phyloP scores from a whole-genome alignment of 2,329 filamentous ascomycete genomes.

The Aquanectria penicillioides region DNA sequence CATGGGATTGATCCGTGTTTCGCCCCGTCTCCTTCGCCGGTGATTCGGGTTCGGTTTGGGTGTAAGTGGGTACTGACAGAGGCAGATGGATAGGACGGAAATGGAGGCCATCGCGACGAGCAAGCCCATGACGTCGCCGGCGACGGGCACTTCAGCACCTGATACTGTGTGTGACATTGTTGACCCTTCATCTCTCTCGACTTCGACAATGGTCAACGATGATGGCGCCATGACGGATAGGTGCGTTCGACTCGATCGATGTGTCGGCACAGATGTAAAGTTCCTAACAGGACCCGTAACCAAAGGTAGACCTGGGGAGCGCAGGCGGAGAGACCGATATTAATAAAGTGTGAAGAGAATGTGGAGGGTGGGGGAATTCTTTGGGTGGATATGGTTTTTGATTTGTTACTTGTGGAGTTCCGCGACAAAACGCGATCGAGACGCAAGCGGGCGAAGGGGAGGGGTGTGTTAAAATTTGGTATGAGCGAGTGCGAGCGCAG shows the following conservation, averaged over 20 bases:
- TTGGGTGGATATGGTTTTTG: neutral
- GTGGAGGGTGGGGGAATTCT: conserved; percentile 11
- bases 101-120: conserved; percentile 47
- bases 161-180: conserved; percentile 7
- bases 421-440: conserved; percentile 4
- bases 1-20: neutral
- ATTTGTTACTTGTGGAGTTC: conserved; percentile 5
- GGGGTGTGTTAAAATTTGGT: conserved; percentile 2
- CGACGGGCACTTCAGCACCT: conserved; percentile 43
- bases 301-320: neutral
- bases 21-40: neutral
- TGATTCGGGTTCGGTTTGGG: neutral
- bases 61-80: conserved; percentile 43
- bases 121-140: conserved; percentile 49
- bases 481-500: neutral
- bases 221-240: conserved; percentile 24
- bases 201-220: neutral
- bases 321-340: conserved; percentile 4
- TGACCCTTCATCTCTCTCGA: neutral
- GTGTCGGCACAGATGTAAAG: neutral
- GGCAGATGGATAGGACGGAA: conserved; percentile 48
- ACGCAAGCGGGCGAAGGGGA: neutral
- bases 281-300: neutral
- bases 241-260: neutral
- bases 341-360: conserved; percentile 8